A percentile compares a stretch with the other conserved stretches of the same genome.
These are phyloP conservation scores for Fusarium circinatum DNA, from an alignment of 2,329 filamentous ascomycete genomes.

Conservation along the genomic window DNA sequence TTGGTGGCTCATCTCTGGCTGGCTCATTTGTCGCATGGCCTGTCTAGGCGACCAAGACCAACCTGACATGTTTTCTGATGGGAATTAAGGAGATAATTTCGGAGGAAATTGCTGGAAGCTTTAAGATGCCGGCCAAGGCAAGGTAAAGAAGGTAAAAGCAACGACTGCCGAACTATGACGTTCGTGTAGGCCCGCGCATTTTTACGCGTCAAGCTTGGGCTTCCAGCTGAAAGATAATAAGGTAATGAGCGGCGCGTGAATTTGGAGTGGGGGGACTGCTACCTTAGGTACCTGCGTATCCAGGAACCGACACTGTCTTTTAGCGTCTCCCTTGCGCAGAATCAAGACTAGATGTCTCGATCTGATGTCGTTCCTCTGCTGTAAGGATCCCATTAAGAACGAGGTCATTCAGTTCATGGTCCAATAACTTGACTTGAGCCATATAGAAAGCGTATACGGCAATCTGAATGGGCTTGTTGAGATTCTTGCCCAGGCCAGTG, in stretches of 20 bases:
- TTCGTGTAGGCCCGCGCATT: constrained; percentile 7
- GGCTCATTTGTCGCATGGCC: constrained; percentile 27
- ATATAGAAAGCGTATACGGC: no score
- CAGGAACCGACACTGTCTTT: constrained; percentile 20
- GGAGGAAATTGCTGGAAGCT: not conserved
- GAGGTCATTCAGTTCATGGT: no score
- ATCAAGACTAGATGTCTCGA: not conserved
- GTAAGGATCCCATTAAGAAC: no score
- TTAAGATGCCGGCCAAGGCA: not conserved
- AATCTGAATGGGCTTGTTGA: no score
- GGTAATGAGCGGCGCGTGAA: not conserved
- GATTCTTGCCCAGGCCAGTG: not conserved
- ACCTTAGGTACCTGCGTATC: constrained; percentile 2
- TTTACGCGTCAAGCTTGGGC: not conserved
- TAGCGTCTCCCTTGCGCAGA: not conserved
- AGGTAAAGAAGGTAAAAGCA: not conserved
- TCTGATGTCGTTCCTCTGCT: not conserved
- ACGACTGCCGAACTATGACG: constrained; percentile 23
- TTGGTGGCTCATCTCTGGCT: not conserved
- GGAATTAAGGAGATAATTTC: not conserved
- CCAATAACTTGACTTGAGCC: no score
- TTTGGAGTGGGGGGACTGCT: not conserved
- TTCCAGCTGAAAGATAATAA: not conserved
- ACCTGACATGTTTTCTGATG: constrained; percentile 16
- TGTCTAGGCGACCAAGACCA: constrained; percentile 35